phyloP scores from a whole-genome alignment of 306 rosid genomes.

The Citrullus mucosospermus region DNA sequence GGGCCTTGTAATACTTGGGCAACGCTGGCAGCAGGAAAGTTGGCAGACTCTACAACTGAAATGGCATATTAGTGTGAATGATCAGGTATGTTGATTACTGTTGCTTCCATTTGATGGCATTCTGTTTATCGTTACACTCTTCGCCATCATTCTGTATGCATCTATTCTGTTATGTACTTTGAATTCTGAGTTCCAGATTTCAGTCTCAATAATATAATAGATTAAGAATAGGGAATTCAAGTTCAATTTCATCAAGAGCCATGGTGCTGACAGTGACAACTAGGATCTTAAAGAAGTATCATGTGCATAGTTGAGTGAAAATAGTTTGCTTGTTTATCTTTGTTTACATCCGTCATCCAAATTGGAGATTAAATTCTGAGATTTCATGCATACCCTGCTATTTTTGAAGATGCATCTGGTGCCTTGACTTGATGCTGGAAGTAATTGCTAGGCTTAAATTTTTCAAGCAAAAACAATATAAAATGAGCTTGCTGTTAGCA shows the following conservation, averaged over 20 bases:
- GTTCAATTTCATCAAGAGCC: neutral
- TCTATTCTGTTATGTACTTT: neutral
- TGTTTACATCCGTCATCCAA: neutral
- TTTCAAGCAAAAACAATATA: neutral
- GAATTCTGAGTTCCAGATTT: neutral
- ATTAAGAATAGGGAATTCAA: neutral
- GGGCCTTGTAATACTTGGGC: slow-evolving; percentile 78
- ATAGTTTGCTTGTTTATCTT: neutral
- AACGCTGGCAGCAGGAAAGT: slow-evolving; percentile 83
- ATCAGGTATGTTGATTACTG: slow-evolving; percentile 28
- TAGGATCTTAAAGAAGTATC: neutral
- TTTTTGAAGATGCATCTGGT: neutral
- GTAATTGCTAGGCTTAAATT: neutral
- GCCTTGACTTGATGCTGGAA: neutral
- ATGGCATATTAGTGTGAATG: slow-evolving; percentile 49
- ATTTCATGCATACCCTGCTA: neutral
- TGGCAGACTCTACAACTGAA: slow-evolving; percentile 63
- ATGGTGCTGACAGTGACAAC: neutral
- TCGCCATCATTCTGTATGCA: neutral
- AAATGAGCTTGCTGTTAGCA: neutral
- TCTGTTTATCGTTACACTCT: neutral
- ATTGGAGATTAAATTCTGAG: neutral
- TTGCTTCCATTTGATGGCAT: neutral
- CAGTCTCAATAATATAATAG: neutral
- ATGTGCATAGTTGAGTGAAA: neutral